Evolutionary conservation across 768 basidiomycete genomes (phyloP).

Genomic region (Lactarius sp.): DNA sequence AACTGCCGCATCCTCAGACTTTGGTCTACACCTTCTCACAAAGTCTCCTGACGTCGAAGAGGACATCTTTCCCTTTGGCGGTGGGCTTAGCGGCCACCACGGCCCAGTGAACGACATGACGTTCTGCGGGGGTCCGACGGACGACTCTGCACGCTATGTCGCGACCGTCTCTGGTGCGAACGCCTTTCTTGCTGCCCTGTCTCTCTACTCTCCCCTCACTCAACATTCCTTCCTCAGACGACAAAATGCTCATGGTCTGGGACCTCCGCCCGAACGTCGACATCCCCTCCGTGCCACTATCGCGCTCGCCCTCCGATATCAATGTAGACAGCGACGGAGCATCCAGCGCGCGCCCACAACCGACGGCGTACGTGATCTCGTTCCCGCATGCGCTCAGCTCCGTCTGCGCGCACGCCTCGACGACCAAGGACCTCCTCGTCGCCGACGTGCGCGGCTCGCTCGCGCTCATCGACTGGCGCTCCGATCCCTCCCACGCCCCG

Average conservation of each 20-base stretch:
- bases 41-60: constrained; percentile 47
- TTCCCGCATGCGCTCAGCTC: constrained; percentile 69
- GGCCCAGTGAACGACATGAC: constrained; percentile 72
- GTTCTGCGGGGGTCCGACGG: constrained; percentile 70
- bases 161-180: constrained; percentile 71
- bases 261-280: constrained; percentile 61
- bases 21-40: constrained; percentile 64
- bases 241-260: constrained; percentile 85
- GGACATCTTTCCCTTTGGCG: constrained; percentile 65
- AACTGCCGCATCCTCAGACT: constrained; percentile 61
- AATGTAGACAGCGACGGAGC: constrained; percentile 27
- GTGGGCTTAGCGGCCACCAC: constrained; percentile 77
- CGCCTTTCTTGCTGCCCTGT: not conserved
- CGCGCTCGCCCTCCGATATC: constrained; percentile 30
- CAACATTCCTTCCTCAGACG: constrained; percentile 38
- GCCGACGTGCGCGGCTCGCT: constrained; percentile 70
- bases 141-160: constrained; percentile 66
- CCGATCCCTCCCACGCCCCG: constrained; percentile 52
- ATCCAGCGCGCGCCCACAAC: constrained; percentile 49
- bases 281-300: constrained; percentile 39
- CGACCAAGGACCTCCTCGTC: constrained; percentile 75
- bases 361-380: constrained; percentile 69
- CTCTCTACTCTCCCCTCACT: constrained; percentile 6
- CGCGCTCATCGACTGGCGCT: constrained; percentile 79
- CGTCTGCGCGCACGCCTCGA: constrained; percentile 64